Conservation (phyloP, 2,329 filamentous ascomycete genomes). For the Trichocomaceae sp. region DNA sequence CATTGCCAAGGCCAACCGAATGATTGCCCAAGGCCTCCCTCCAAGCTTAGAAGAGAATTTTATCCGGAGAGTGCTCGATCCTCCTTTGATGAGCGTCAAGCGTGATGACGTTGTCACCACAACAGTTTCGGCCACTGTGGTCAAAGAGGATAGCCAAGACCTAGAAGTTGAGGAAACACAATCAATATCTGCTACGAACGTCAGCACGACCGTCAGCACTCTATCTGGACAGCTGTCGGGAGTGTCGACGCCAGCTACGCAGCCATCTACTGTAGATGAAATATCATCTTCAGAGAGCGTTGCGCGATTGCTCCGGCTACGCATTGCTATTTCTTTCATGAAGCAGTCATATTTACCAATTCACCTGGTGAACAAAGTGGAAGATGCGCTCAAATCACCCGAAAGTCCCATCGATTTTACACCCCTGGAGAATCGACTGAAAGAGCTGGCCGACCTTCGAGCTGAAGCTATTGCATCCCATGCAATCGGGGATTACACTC, state of each 20-base stretch:
- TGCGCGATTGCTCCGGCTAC: conserved; percentile 41
- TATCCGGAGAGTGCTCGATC: conserved; percentile 66
- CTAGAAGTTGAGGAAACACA: conserved; percentile 25
- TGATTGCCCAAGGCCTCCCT: conserved; percentile 62
- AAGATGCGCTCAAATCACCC: conserved; percentile 31
- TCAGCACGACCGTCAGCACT: conserved; percentile 23
- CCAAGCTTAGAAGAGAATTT: conserved; percentile 80
- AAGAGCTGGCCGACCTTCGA: conserved; percentile 59
- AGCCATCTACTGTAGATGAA: conserved; percentile 25
- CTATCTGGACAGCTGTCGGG: conserved; percentile 28
- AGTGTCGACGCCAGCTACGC: conserved; percentile 32
- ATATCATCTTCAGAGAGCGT: conserved; percentile 30
- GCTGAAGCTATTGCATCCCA: conserved; percentile 65
- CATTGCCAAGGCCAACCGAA: conserved; percentile 62
- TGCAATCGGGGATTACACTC: conserved; percentile 44
- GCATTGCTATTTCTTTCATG: conserved; percentile 46
- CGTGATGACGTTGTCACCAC: conserved; percentile 43
- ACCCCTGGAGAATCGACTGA: conserved; percentile 64
- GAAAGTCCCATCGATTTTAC: conserved; percentile 57
- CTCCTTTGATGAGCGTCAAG: conserved; percentile 64
- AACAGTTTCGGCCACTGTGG: conserved; percentile 17
- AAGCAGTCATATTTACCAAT: conserved; percentile 44
- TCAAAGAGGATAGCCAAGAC: conserved; percentile 23
- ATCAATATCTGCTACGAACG: conserved; percentile 26
- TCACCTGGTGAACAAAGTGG: conserved; percentile 32